Conservation (phyloP, 2,329 filamentous ascomycete genomes). For the Cytospora mali region DNA sequence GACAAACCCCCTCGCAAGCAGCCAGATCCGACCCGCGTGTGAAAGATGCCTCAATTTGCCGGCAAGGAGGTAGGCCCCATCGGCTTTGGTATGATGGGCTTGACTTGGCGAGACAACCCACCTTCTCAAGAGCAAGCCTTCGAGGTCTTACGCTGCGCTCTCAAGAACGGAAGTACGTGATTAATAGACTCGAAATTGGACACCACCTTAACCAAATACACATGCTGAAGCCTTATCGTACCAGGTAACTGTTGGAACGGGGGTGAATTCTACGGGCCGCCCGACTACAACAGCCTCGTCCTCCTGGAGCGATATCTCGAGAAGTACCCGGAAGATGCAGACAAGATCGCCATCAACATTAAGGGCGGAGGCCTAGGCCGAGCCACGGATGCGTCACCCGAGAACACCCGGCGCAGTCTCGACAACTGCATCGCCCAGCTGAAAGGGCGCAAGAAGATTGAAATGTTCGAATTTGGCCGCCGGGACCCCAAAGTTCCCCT, state of each 20-base stretch:
- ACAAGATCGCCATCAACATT: constrained; percentile 61
- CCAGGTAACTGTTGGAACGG: constrained; percentile 43
- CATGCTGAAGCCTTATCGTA: neutral
- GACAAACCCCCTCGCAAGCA: no score
- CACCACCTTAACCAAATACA: no score
- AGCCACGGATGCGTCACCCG: constrained; percentile 53
- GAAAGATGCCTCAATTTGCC: constrained; percentile 34
- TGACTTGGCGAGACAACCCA: constrained; percentile 46
- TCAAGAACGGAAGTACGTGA: constrained; percentile 41
- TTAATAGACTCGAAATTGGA: neutral
- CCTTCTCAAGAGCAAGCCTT: constrained; percentile 51
- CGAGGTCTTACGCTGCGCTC: constrained; percentile 56
- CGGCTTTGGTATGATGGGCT: constrained; percentile 38
- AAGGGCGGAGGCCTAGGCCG: constrained; percentile 47
- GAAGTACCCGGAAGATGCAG: constrained; percentile 63
- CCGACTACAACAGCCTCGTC: constrained; percentile 56
- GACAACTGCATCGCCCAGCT: constrained; percentile 56
- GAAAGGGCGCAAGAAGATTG: constrained; percentile 57
- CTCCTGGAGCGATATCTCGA: constrained; percentile 64
- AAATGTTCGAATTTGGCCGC: constrained; percentile 61
- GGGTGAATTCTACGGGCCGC: constrained; percentile 65
- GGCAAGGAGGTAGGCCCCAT: constrained; percentile 35
- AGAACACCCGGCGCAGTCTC: constrained; percentile 57
- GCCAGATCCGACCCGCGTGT: no score
- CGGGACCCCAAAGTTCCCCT: constrained; percentile 54